Evolutionary conservation across 805 yeast species (phyloP), one percentile per base, ranked within the genome.

Genomic region (Saturnispora besseyi): DNA sequence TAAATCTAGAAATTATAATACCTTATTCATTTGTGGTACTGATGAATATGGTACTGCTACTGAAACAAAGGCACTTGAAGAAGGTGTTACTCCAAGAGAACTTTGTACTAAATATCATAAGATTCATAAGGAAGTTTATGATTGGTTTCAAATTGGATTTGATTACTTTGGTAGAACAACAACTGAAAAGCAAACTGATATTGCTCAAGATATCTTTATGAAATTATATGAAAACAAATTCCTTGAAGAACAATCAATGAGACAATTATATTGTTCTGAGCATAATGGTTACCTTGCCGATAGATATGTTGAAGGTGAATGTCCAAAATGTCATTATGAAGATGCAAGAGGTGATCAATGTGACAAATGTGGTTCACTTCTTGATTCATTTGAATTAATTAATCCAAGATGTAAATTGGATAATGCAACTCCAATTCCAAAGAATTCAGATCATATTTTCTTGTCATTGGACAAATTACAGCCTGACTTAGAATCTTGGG

Each of bases 301-400:
- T 66, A 77, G 99, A 66, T 93, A 79, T 60, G 99, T 93, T 33
- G 98, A 93, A 71, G 99, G 99, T 58, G 87, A 82, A 46, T 93
- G 99, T 73, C 98, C 98, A 51, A 84, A 84, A 68, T 93, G 99
- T 74, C 78, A 74, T 42, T 93, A 89, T 65, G 96, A 86, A 55
- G 99, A 93, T 66, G 99, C 99, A 31, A 82, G 99, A 68, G 99
- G 99, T 59, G 99, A 93, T 68, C 99, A 93, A 74, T 93, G 99
- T 77, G 99, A 93, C 68, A 83, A 83, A 61, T 93, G 99, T 75
- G 99, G 99, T 57, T 70, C 72, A 53, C 74, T 93, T 56, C 75
- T 93, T 59, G 86, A 91, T 65, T 96, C 99, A 46, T 84, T 89
- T 62, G 98, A 93, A 69, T 78, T 93, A 65, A 82, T 91, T 57